Evolutionary conservation across 352 stramenopile genomes (phyloP).

Genomic region (Thalassiosira exigua): DNA sequence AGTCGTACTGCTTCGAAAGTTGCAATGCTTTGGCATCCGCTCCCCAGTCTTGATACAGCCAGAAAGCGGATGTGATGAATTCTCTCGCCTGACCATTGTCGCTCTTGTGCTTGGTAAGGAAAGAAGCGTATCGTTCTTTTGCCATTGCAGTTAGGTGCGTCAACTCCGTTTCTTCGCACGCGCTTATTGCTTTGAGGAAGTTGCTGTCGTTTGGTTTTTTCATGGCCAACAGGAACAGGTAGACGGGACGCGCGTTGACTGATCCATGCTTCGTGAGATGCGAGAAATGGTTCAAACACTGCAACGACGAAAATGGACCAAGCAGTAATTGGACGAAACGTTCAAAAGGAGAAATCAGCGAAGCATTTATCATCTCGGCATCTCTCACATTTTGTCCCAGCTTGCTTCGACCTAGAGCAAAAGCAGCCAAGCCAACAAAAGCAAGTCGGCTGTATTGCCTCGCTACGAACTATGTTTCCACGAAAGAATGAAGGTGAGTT

Average conservation of each 20-base stretch:
- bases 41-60: constrained; percentile 32
- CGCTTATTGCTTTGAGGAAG: constrained; percentile 39
- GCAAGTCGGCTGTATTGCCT: constrained; percentile 24
- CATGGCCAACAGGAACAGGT: constrained; percentile 40
- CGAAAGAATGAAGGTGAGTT: too few species aligned
- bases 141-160: constrained; percentile 46
- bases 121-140: constrained; percentile 38
- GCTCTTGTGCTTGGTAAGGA: constrained; percentile 20
- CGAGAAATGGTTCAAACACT: constrained; percentile 27
- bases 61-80: constrained; percentile 36
- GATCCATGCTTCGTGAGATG: constrained; percentile 40
- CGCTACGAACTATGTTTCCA: too few species aligned
- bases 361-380: not conserved
- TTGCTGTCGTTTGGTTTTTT: constrained; percentile 28
- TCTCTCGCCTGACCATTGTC: constrained; percentile 2
- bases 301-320: not conserved
- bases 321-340: not conserved
- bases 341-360: not conserved
- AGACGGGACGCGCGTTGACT: constrained; percentile 42
- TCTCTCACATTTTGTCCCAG: not conserved
- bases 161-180: constrained; percentile 35
- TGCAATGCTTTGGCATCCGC: constrained; percentile 15
- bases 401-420: constrained; percentile 19
- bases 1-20: constrained; percentile 15
- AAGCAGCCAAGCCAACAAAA: constrained; percentile 30